Conservation (phyloP, 2,329 filamentous ascomycete species). For the Paracoccidioides brasiliensis region DNA sequence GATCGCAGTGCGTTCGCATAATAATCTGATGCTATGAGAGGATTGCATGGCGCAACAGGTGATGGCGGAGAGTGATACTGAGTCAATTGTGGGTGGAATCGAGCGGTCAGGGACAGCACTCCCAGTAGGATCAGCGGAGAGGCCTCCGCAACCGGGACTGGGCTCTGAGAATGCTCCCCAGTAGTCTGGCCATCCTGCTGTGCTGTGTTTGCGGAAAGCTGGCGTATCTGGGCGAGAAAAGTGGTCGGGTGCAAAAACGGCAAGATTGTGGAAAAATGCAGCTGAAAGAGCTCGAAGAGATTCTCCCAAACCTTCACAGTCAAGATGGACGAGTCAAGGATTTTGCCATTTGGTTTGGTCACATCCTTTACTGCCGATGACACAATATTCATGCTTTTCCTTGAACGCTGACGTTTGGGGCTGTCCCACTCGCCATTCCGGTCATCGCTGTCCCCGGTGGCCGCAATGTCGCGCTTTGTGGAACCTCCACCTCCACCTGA, state of each 20-base stretch:
- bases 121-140: conserved; percentile 41
- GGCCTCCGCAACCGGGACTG: conserved; percentile 22
- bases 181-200: conserved; percentile 12
- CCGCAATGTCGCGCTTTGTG: conserved; percentile 26
- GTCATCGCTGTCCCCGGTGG: conserved; percentile 26
- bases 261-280: conserved; percentile 43
- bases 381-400: conserved; percentile 21
- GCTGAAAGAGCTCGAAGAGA: conserved; percentile 46
- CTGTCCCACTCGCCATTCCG: conserved; percentile 31
- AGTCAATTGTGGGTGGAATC: conserved; percentile 41
- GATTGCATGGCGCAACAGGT: conserved; percentile 32
- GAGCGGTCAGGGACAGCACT: conserved; percentile 43
- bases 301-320: conserved; percentile 44
- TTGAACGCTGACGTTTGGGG: conserved; percentile 29
- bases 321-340: conserved; percentile 39
- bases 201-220: conserved; percentile 16
- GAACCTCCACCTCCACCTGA: conserved; percentile 21
- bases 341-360: conserved; percentile 13
- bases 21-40: conserved; percentile 39
- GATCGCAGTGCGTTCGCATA: conserved; percentile 41
- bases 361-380: conserved; percentile 19
- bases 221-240: conserved; percentile 38
- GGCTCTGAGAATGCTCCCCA: conserved; percentile 20
- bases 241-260: conserved; percentile 45
- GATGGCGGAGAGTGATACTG: conserved; percentile 37